These are phyloP conservation scores for Eucalyptus urophylla DNA, from an alignment of 345 rosid species.

Conservation along the genomic window DNA sequence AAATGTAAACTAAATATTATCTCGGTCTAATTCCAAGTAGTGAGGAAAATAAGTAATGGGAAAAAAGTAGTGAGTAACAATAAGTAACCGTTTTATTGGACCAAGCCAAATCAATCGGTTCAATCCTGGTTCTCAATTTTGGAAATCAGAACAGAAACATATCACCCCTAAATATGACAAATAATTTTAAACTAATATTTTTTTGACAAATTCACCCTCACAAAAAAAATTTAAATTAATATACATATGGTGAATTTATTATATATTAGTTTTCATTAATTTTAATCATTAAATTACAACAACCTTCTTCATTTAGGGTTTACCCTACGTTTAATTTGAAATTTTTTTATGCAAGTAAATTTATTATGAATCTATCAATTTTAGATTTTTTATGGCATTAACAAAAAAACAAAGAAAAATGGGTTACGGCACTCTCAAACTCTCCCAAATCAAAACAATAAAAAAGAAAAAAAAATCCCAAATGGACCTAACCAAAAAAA, in stretches of 20 bases:
- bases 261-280: fast-evolving
- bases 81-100: fast-evolving
- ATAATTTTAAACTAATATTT: fast-evolving
- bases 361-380: too few species aligned
- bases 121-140: fast-evolving
- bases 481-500: neutral
- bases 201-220: fast-evolving
- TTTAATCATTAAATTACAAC: fast-evolving
- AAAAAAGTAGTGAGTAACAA: too few species aligned
- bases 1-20: too few species aligned
- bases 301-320: too few species aligned
- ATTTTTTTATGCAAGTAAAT: too few species aligned
- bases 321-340: fast-evolving
- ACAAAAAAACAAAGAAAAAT: neutral
- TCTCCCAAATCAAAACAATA: neutral
- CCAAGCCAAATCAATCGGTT: fast-evolving
- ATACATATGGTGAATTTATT: too few species aligned
- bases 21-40: fast-evolving
- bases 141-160: fast-evolving
- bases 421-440: neutral
- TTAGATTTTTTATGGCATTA: too few species aligned
- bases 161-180: too few species aligned
- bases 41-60: too few species aligned
- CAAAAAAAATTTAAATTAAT: fast-evolving
- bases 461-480: neutral